A percentile compares a stretch with the other conserved stretches of the same genome.
phyloP scores from a whole-genome alignment of 169 alveolate genomes.

The Babesia bigemina region DNA sequence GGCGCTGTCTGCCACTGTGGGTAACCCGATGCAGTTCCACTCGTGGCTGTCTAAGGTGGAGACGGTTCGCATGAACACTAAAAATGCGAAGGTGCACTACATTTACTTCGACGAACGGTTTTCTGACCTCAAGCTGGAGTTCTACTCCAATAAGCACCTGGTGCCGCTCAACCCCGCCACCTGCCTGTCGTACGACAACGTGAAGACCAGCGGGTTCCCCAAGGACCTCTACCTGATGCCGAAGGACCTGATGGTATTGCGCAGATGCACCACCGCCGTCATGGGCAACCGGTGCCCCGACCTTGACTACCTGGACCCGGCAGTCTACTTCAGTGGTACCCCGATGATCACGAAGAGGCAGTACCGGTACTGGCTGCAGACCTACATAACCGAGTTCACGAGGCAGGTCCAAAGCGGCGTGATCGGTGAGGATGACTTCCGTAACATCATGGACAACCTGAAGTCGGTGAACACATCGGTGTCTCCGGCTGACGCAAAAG shows the following conservation, averaged over 20 bases:
- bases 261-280: conserved; percentile 5
- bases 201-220: conserved; percentile 56
- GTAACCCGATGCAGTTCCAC: conserved; percentile 83
- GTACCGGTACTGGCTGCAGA: conserved; percentile 68
- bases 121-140: conserved; percentile 80
- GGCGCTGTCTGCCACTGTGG: conserved; percentile 91
- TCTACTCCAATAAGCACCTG: conserved; percentile 61
- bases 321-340: conserved; percentile 73
- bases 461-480: conserved; percentile 22
- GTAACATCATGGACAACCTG: conserved; percentile 17
- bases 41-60: conserved; percentile 79
- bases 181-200: conserved; percentile 50
- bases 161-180: conserved; percentile 76
- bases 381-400: conserved; percentile 40
- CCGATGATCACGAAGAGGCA: conserved; percentile 82
- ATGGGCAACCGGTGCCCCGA: conserved; percentile 9
- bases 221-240: conserved; percentile 48
- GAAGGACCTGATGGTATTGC: conserved; percentile 24
- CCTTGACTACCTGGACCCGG: conserved; percentile 64
- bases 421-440: conserved; percentile 19
- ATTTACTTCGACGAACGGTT: conserved; percentile 80
- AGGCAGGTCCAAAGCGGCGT: conserved; percentile 46
- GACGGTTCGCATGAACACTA: conserved; percentile 29
- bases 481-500: conserved; percentile 12
- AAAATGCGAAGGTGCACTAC: conserved; percentile 68